Evolutionary conservation across 2,329 filamentous ascomycete species (phyloP).

Genomic region (Beauveria brongniartii): DNA sequence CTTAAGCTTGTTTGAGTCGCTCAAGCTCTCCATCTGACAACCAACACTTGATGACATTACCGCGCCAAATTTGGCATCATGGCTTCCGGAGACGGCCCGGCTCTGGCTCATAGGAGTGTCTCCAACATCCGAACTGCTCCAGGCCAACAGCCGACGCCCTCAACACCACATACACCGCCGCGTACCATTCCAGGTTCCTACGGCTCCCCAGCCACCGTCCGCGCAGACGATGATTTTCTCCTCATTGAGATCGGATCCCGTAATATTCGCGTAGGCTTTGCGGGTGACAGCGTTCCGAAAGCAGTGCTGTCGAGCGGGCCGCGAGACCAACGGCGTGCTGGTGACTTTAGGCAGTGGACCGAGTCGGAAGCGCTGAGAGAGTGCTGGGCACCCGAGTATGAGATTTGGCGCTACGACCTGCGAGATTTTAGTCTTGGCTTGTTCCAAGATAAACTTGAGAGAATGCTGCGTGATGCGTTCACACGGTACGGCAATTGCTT

Average conservation of each 20-base stretch:
- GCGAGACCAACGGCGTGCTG: constrained; percentile 66
- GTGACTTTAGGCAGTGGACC: constrained; percentile 71
- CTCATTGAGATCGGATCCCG: constrained; percentile 78
- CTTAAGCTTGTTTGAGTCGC: too few relatives aligned
- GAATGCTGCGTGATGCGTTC: constrained; percentile 72
- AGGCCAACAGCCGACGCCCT: constrained; percentile 10
- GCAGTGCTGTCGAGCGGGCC: constrained; percentile 62
- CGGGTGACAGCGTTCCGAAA: constrained; percentile 74
- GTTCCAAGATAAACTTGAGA: constrained; percentile 79
- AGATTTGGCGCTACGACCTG: constrained; percentile 76
- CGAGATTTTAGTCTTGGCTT: constrained; percentile 66
- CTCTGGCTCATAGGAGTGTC: constrained; percentile 49
- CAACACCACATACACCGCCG: constrained; percentile 52
- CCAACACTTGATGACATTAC: background rate
- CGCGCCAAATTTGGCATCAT: constrained; percentile 21
- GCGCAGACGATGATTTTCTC: constrained; percentile 75
- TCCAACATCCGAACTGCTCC: constrained; percentile 42
- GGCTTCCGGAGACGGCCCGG: constrained; percentile 35
- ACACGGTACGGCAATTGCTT: constrained; percentile 55
- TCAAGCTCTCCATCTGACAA: background rate
- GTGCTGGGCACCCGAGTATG: constrained; percentile 55
- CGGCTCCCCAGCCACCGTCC: constrained; percentile 51
- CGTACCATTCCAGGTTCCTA: constrained; percentile 46
- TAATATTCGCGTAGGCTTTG: constrained; percentile 74
- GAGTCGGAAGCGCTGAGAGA: constrained; percentile 37